Base-by-base conservation (phyloP, 352 stramenopile species). In the Phytophthora pseudosyringae region DNA sequence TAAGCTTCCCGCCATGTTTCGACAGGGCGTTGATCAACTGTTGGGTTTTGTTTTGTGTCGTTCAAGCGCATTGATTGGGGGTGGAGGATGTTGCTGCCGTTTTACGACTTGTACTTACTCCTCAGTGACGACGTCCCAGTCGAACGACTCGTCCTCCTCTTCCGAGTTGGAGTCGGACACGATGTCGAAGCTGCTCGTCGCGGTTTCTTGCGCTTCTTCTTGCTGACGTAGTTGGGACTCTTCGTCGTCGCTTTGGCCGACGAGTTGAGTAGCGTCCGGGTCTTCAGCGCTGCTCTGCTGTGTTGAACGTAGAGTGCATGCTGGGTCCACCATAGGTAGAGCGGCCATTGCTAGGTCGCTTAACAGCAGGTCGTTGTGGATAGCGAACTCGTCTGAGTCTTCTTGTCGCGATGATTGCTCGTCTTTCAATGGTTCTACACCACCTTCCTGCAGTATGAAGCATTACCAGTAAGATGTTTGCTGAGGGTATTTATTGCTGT, bases 81-180 rank as follows among this genome's bases (percentile, higher is more conserved):
- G 39, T 11, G 21, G 21, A 21, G 21, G 21, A 21, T 21, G 21
- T 21, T 21, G 21, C 21, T 21, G 21, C 21, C 21, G 21, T 21
- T 21, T 21, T 21, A 21, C 21, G 21, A 21, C 21, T 50, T 32
- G 45, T 11, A 18, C 32, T 44, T 59, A 77, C 25, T 62, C 64
- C 44, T 71, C 69, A 35, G 59, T 68, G 44, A 76, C 59, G 44
- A 70, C 57, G 12, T 62, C 44, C 51, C 48, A 64, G 52, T 47
- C 48, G 21, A 78, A 64, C 5, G 65, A 65, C 1, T 76, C 69
- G 38, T 78, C 50, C 4, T 78, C 68, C 8, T 80, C 64, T 57
- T 88, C 78, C 11, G 70, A 71, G 55, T 89, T 82, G 8, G 81
- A 89, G 53, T 89, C 78, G 13, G 76, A 76, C 3, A 90, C 80